These are phyloP conservation scores for Thelonectria rubi DNA, from an alignment of 2,329 filamentous ascomycete species.

Conservation along the genomic window DNA sequence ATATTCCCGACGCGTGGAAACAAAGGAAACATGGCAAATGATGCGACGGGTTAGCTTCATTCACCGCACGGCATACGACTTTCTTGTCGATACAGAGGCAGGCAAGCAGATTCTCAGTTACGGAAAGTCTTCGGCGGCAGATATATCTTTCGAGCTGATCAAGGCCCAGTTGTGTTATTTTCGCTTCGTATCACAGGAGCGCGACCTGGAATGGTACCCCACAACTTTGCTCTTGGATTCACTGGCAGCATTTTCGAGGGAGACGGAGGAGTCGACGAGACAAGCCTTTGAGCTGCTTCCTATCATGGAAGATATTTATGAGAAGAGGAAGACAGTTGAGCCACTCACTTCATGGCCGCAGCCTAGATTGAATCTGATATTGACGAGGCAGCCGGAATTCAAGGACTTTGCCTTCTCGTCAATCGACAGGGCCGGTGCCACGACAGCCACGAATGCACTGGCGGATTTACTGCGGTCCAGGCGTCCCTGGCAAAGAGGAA, in stretches of 20 bases:
- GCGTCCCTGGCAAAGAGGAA: too few species aligned
- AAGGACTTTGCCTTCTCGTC: not conserved
- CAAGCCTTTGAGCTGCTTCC: not conserved
- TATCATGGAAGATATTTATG: not conserved
- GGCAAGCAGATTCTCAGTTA: not conserved
- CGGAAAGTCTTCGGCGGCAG: not conserved
- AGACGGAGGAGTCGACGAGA: not conserved
- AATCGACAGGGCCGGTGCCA: not conserved
- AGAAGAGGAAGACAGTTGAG: not conserved
- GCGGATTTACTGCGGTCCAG: not conserved
- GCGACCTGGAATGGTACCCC: too few species aligned
- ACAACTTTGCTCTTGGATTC: not conserved
- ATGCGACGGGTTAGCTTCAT: not conserved
- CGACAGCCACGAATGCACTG: not conserved
- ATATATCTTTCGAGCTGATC: not conserved
- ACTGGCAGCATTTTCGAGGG: not conserved
- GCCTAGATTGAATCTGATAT: too few species aligned
- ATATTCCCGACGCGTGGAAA: too few species aligned
- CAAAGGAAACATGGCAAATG: too few species aligned
- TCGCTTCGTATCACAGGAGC: not conserved
- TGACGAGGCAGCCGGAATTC: too few species aligned
- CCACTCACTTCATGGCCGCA: not conserved
- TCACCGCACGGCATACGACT: slow-evolving; percentile 5
- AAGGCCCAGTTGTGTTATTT: not conserved
- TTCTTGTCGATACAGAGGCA: slow-evolving; percentile 7